Evolutionary conservation across 2,329 filamentous ascomycete genomes (phyloP).

Genomic region (Verticillium klebahnii): DNA sequence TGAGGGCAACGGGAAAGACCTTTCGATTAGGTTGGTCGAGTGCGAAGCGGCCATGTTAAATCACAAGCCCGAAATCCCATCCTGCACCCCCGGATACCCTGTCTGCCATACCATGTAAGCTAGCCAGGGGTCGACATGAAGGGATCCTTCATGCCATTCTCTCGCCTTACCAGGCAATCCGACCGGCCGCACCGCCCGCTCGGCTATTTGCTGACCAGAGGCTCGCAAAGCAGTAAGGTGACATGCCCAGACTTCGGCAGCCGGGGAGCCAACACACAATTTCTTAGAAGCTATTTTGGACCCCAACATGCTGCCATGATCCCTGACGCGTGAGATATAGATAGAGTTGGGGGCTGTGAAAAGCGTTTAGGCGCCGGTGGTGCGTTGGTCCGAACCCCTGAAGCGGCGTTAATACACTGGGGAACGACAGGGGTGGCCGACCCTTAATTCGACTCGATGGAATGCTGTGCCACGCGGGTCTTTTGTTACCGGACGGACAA

Average conservation of each 20-base stretch:
- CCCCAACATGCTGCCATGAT: background rate
- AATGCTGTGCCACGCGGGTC: slow-evolving; percentile 5
- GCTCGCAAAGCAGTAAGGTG: background rate
- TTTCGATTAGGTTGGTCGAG: background rate
- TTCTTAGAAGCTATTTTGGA: background rate
- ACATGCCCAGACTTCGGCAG: background rate
- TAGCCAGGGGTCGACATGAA: background rate
- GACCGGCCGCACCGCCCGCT: background rate
- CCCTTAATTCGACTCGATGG: background rate
- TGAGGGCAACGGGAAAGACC: background rate
- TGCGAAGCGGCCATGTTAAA: background rate
- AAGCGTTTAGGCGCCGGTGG: background rate
- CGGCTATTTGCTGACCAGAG: background rate
- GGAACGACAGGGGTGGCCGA: background rate
- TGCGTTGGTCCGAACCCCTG: background rate
- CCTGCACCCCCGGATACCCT: background rate
- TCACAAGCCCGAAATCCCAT: background rate
- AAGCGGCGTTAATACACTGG: background rate
- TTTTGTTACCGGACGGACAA: background rate
- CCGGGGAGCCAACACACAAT: background rate
- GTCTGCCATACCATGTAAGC: background rate
- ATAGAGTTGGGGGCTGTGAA: background rate
- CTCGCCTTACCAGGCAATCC: background rate
- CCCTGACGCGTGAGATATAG: background rate
- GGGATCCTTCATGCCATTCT: background rate